Percentiles rank a stretch among this genome's conserved stretches.
Evolutionary conservation across 2,329 filamentous ascomycete species (phyloP).

Genomic region (Colletotrichum euphorbiae): DNA sequence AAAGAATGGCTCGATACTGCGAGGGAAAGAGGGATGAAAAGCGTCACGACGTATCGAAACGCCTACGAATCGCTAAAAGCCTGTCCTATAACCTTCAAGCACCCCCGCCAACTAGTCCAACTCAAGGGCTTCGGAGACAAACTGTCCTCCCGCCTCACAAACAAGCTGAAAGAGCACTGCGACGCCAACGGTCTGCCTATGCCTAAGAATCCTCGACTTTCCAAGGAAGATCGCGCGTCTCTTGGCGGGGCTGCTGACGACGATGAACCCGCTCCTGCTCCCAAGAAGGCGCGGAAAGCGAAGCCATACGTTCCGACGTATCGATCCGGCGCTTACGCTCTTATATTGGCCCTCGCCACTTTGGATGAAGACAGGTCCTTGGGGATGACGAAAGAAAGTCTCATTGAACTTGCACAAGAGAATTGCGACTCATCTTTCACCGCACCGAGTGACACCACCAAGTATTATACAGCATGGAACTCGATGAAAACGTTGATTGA

Average conservation of each 20-base stretch:
- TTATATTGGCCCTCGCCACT: conserved; percentile 74
- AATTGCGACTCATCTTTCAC: conserved; percentile 81
- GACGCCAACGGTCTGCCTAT: conserved; percentile 74
- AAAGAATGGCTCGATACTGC: conserved; percentile 82
- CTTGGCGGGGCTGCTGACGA: conserved; percentile 51
- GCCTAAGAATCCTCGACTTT: conserved; percentile 66
- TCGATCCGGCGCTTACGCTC: conserved; percentile 79
- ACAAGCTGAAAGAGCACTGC: conserved; percentile 70
- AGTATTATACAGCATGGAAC: conserved; percentile 84
- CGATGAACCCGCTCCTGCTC: conserved; percentile 51
- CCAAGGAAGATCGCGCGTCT: conserved; percentile 47
- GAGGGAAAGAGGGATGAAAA: conserved; percentile 76
- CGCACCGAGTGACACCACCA: conserved; percentile 72
- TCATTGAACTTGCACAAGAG: conserved; percentile 77
- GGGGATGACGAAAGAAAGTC: conserved; percentile 74
- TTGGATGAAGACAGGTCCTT: conserved; percentile 64
- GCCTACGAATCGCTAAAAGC: conserved; percentile 82
- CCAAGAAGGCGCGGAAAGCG: conserved; percentile 69
- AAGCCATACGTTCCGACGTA: conserved; percentile 79
- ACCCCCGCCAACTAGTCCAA: conserved; percentile 78
- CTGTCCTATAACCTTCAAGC: conserved; percentile 76
- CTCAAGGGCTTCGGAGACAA: conserved; percentile 81
- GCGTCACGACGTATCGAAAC: conserved; percentile 77
- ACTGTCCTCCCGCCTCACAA: conserved; percentile 76
- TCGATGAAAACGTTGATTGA: conserved; percentile 81